Evolutionary conservation across 345 rosid species (phyloP).

Genomic region (Citrus hindsii): DNA sequence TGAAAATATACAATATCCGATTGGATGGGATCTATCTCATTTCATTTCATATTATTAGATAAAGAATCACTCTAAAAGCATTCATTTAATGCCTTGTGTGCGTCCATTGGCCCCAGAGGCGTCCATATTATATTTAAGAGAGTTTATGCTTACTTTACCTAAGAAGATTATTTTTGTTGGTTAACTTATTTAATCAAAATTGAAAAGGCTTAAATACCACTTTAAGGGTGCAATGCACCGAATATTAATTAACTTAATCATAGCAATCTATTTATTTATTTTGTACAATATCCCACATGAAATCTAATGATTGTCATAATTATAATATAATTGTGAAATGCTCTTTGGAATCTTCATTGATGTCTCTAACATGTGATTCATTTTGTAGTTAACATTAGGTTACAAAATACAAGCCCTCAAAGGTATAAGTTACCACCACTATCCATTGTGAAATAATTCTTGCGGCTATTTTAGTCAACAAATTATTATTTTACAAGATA

Average conservation of each 20-base stretch:
- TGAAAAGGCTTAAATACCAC: slow-evolving; percentile 5
- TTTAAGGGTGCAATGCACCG: slow-evolving; percentile 16
- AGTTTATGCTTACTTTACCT: slow-evolving; percentile 9
- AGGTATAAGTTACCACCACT: slow-evolving; percentile 1
- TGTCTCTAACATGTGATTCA: slow-evolving; percentile 22
- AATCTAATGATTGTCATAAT: slow-evolving; percentile 22
- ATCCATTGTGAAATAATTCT: slow-evolving; percentile 17
- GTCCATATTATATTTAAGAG: neutral
- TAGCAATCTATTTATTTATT: neutral
- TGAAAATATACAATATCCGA: neutral
- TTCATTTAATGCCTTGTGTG: neutral
- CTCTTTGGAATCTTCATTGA: slow-evolving; percentile 20
- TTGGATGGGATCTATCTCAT: neutral
- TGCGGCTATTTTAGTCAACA: slow-evolving; percentile 17
- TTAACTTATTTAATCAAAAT: slow-evolving; percentile 15
- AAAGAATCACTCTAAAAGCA: neutral
- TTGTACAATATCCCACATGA: slow-evolving; percentile 25
- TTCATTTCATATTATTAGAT: neutral
- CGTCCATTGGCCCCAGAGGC: neutral
- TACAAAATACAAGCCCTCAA: slow-evolving; percentile 13
- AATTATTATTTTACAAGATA: slow-evolving; percentile 9
- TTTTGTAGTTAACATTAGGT: slow-evolving; percentile 6
- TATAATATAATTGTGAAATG: neutral
- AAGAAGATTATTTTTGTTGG: slow-evolving; percentile 8
- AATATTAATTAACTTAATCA: slow-evolving; percentile 2